A percentile compares a stretch with the other conserved stretches of the same genome.
phyloP scores from a whole-genome alignment of 116 monocot species.

The Posidonia oceanica region DNA sequence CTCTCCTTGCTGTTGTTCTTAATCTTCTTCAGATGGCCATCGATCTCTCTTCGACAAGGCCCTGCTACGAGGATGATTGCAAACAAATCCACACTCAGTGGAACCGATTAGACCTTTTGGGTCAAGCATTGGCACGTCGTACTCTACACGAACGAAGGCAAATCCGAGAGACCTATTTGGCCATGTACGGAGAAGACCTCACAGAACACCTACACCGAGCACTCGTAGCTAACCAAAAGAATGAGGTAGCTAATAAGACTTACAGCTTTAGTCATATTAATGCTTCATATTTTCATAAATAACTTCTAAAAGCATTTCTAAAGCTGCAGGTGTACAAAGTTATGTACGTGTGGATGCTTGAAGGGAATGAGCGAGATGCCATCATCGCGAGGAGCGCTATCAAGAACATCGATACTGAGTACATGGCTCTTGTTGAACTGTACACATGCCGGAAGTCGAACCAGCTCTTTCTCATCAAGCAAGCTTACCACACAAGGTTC shows the following conservation, averaged over 20 bases:
- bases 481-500: constrained; percentile 48
- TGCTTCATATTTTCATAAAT: background rate
- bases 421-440: constrained; percentile 50
- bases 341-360: constrained; percentile 62
- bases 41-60: background rate
- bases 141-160: constrained; percentile 19
- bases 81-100: constrained; percentile 25
- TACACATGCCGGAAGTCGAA: constrained; percentile 43
- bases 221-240: constrained; percentile 15
- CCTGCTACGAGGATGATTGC: constrained; percentile 29
- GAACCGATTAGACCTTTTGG: constrained; percentile 10
- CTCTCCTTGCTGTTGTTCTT: background rate
- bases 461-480: constrained; percentile 59
- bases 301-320: background rate
- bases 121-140: constrained; percentile 16
- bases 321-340: constrained; percentile 16
- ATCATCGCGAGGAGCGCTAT: constrained; percentile 35
- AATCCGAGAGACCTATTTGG: constrained; percentile 32
- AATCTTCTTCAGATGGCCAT: background rate
- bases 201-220: constrained; percentile 20
- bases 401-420: constrained; percentile 18
- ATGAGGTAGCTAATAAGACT: background rate
- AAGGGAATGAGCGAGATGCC: constrained; percentile 46
- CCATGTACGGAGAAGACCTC: constrained; percentile 31
- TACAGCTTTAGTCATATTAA: background rate